phyloP scores from a whole-genome alignment of 2,329 filamentous ascomycete genomes.

The Sarocladium kiliense region DNA sequence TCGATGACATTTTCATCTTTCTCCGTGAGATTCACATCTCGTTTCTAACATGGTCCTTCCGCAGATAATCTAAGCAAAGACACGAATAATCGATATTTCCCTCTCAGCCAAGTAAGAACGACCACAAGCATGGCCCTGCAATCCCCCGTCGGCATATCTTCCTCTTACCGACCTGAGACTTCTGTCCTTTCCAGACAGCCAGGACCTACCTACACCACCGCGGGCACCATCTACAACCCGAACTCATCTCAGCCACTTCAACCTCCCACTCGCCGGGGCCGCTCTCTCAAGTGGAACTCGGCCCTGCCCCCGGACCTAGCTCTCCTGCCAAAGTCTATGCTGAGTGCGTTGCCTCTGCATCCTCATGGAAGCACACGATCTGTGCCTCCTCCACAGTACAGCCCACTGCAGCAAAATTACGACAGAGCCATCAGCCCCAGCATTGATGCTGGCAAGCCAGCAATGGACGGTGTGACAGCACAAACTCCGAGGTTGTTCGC shows the following conservation, averaged over 20 bases:
- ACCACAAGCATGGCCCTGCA: not conserved
- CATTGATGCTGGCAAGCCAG: slow-evolving; percentile 11
- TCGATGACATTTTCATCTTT: not conserved
- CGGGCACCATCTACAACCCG: slow-evolving; percentile 51
- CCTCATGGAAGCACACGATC: slow-evolving; percentile 17
- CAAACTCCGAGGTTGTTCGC: slow-evolving; percentile 21
- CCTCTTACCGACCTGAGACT: slow-evolving; percentile 16
- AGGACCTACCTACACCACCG: slow-evolving; percentile 47
- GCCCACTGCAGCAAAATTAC: slow-evolving; percentile 49
- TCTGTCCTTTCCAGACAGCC: slow-evolving; percentile 23
- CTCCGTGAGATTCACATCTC: slow-evolving; percentile 4
- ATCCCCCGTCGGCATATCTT: slow-evolving; percentile 13
- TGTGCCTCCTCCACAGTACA: slow-evolving; percentile 33
- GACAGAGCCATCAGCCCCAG: slow-evolving; percentile 44
- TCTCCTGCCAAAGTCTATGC: slow-evolving; percentile 30
- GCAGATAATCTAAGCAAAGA: slow-evolving; percentile 15
- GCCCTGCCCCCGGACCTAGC: slow-evolving; percentile 24
- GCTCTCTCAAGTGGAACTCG: slow-evolving; percentile 36
- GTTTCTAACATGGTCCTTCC: slow-evolving; percentile 26
- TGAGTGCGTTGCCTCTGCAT: slow-evolving; percentile 30
- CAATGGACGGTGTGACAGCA: slow-evolving; percentile 3
- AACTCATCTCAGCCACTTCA: slow-evolving; percentile 39
- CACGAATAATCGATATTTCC: not conserved
- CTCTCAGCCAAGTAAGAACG: slow-evolving; percentile 24
- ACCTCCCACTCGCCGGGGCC: slow-evolving; percentile 45